phyloP scores from a whole-genome alignment of 805 yeast species.

The Saccharomycopsis sp. region DNA sequence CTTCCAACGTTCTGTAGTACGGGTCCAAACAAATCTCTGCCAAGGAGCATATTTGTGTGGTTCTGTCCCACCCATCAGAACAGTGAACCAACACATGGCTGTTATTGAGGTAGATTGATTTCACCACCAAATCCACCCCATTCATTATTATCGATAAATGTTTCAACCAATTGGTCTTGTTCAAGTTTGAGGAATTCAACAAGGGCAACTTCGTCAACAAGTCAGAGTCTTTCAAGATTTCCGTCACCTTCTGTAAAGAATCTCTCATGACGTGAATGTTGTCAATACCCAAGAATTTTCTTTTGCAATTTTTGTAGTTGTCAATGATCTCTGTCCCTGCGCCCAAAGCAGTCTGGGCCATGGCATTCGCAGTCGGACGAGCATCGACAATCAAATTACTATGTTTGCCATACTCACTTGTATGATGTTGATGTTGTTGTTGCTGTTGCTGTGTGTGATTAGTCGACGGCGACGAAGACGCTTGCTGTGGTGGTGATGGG shows the following conservation, averaged over 20 bases:
- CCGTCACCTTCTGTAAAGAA: slow-evolving; percentile 53
- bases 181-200: slow-evolving; percentile 43
- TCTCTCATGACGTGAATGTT: slow-evolving; percentile 95
- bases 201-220: slow-evolving; percentile 38
- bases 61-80: slow-evolving; percentile 98
- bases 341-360: slow-evolving; percentile 94
- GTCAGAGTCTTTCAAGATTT: slow-evolving; percentile 62
- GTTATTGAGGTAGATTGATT: slow-evolving; percentile 73
- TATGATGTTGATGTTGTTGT: slow-evolving; percentile 17
- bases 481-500: background rate
- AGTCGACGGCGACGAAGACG: background rate
- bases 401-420: slow-evolving; percentile 28
- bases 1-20: slow-evolving; percentile 76
- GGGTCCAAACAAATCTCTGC: slow-evolving; percentile 88
- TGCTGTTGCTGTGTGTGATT: background rate
- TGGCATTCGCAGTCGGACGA: slow-evolving; percentile 86
- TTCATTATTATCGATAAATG: slow-evolving; percentile 59
- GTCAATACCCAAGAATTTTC: slow-evolving; percentile 82
- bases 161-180: slow-evolving; percentile 72
- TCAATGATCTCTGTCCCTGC: slow-evolving; percentile 97
- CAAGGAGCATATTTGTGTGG: slow-evolving; percentile 79
- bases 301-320: slow-evolving; percentile 56
- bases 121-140: slow-evolving; percentile 68
- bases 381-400: slow-evolving; percentile 79
- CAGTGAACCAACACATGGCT: slow-evolving; percentile 86